Base-by-base conservation (phyloP, 345 rosid genomes). In the Syzygium aromaticum region DNA sequence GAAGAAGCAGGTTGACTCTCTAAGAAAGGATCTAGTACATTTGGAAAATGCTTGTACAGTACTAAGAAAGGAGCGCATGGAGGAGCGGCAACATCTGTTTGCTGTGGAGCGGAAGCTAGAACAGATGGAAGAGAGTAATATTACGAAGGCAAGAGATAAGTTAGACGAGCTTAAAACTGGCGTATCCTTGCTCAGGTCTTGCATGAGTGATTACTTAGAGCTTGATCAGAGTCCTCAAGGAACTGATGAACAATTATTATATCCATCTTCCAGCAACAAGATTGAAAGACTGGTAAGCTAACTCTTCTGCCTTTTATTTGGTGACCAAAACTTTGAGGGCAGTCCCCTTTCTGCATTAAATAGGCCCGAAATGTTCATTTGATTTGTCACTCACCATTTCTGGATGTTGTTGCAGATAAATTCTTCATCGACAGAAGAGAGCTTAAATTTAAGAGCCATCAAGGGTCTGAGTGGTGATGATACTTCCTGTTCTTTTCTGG, bases 131-230 rank as follows among this genome's bases (percentile, higher is more conserved):
- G 94, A 94, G 85, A 90, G 86, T 87, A 91, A 92, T 88, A 91
- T 96, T 89, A 89, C 89, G 86, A 89, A 88, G 82, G 92, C 94
- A 86, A 93, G 91, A 88, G 94, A 93, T 86, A 94, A 93, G 90
- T 88, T 97, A 57, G 89, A 92, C 59, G 95, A 94, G 93, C 90
- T 97, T 53, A 93, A 91, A 89, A 90, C 89, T 64, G 95, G 95
- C 6, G 91, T 96, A 63, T 94, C 90, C 43, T 89, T 94, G 80
- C 92, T 96, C 86, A 93, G 91, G 90, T 94, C 94, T 87, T 90
- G 92, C 91, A 89, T 95, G 90, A 90, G 88, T 84, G 90, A 86
- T 87, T 84, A 89, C 88, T 88, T 61, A 33, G 93, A 92, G 84
- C 85, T 90, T 84, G 92, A 90, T 2, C 59, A 54, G 67, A 87